phyloP scores from a whole-genome alignment of 306 rosid genomes.

The Ochetophila trinervis region DNA sequence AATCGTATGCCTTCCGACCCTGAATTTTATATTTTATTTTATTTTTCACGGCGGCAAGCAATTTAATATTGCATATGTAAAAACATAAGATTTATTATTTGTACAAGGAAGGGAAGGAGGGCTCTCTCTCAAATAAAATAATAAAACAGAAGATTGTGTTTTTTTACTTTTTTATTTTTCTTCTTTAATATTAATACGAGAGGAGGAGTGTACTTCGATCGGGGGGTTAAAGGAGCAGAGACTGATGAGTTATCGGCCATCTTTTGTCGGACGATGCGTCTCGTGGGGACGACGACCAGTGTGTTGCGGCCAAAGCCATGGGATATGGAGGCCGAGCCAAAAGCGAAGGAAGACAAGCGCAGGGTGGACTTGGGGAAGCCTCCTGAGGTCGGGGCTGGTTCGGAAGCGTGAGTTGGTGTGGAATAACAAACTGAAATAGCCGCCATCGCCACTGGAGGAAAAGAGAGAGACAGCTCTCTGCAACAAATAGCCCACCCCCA shows the following conservation, averaged over 20 bases:
- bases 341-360: not conserved
- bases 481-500: no score
- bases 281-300: constrained; percentile 33
- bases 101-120: not conserved
- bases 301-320: constrained; percentile 18
- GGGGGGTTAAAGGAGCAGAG: constrained; percentile 30
- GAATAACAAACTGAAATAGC: constrained; percentile 20
- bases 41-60: not conserved
- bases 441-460: constrained; percentile 58
- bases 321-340: constrained; percentile 16
- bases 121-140: no score
- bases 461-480: no score
- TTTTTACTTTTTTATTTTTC: no score
- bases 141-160: no score
- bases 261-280: constrained; percentile 20
- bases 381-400: not conserved
- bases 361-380: constrained; percentile 4
- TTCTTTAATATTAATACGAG: not conserved
- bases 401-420: constrained; percentile 5
- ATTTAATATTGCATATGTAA: not conserved
- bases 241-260: constrained; percentile 11
- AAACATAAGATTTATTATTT: no score
- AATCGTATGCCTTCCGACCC: constrained; percentile 69
- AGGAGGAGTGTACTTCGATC: constrained; percentile 36
- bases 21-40: constrained; percentile 2